Evolutionary conservation across 352 stramenopile genomes (phyloP).

Genomic region (Globisporangium radiosum): DNA sequence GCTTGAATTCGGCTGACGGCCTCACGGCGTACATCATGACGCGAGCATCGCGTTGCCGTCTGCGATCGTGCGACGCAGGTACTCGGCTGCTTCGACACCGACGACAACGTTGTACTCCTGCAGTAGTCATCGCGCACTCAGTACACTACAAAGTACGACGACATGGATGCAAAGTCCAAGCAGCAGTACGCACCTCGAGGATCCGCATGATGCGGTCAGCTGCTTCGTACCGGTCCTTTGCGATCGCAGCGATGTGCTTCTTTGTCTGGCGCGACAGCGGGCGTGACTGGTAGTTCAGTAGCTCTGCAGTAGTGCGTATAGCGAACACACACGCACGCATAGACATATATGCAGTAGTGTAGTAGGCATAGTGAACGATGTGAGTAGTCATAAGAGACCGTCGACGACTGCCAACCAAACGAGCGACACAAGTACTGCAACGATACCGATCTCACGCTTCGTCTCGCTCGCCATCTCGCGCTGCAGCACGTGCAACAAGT

Average conservation of each 20-base stretch:
- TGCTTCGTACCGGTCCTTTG: constrained; percentile 56
- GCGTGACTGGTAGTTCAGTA: constrained; percentile 20
- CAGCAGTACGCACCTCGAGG: constrained; percentile 34
- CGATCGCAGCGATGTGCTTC: constrained; percentile 27
- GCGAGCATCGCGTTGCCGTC: constrained; percentile 18
- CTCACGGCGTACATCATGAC: background rate
- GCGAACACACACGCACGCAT: too few species aligned
- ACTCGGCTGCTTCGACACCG: constrained; percentile 26
- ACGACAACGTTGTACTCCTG: constrained; percentile 44
- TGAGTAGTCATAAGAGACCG: too few species aligned
- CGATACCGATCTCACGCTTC: constrained; percentile 47
- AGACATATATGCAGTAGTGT: too few species aligned
- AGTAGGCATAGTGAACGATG: too few species aligned
- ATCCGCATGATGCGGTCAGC: constrained; percentile 75
- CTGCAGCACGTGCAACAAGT: constrained; percentile 52
- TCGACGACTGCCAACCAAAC: too few species aligned
- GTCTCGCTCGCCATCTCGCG: constrained; percentile 54
- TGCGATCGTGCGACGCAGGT: constrained; percentile 27
- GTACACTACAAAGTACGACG: too few species aligned
- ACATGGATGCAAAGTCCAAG: background rate
- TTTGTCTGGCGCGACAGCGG: constrained; percentile 28
- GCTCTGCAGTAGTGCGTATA: background rate
- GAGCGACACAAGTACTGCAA: background rate
- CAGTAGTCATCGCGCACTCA: too few species aligned
- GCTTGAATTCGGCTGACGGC: too few species aligned